Evolutionary conservation across 106 monocot species (phyloP).

Genomic region (Platanthera zijinensis): DNA sequence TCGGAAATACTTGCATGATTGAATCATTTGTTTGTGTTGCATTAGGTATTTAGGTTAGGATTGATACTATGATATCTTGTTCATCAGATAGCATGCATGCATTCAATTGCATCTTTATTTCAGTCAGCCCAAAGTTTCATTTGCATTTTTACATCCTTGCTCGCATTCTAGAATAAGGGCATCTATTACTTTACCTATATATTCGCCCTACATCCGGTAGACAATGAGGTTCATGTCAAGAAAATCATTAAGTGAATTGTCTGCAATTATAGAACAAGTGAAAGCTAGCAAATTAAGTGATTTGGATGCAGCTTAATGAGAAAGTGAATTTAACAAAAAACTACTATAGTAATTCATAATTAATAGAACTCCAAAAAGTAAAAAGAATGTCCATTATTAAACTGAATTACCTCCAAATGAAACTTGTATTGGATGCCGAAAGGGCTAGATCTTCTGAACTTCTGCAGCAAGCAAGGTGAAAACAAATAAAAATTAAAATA

Average conservation of each 20-base stretch:
- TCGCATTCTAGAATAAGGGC: too few species aligned
- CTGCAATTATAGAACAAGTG: not conserved
- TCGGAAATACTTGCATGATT: too few species aligned
- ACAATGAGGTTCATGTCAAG: too few species aligned
- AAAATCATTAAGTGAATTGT: not conserved
- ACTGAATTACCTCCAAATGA: conserved; percentile 77
- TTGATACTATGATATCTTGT: too few species aligned
- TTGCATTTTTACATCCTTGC: too few species aligned
- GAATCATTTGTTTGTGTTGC: too few species aligned
- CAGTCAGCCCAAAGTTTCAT: too few species aligned
- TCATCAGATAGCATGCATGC: too few species aligned
- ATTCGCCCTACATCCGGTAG: too few species aligned
- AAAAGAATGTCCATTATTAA: not conserved
- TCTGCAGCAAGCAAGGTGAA: conserved; percentile 40
- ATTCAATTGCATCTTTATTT: too few species aligned
- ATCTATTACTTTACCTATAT: too few species aligned
- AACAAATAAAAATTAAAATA: not conserved
- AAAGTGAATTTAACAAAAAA: not conserved
- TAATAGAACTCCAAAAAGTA: not conserved
- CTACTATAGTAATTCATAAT: not conserved
- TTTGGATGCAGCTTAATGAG: not conserved
- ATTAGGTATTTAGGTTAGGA: too few species aligned
- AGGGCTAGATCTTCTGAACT: conserved; percentile 73
- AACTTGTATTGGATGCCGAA: conserved; percentile 98
- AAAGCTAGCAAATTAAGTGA: not conserved